Percentiles rank a stretch among this genome's conserved stretches.
Evolutionary conservation across 805 yeast species (phyloP).

Genomic region (Starmera quercuum): DNA sequence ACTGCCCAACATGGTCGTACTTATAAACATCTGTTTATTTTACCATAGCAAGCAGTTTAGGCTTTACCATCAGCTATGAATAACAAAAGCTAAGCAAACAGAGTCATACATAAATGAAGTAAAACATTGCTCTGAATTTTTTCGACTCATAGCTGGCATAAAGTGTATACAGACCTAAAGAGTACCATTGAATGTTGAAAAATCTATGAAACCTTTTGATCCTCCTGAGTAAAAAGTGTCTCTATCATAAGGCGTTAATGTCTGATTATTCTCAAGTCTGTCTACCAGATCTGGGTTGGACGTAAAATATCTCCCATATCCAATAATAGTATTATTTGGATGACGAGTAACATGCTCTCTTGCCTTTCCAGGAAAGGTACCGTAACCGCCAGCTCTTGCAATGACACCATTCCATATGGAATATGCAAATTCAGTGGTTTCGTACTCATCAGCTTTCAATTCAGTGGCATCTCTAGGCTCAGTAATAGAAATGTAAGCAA

Average conservation of each 20-base stretch:
- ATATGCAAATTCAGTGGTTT: conserved; percentile 11
- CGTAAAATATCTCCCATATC: conserved; percentile 28
- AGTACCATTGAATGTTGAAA: no score
- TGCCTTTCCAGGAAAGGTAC: conserved; percentile 5
- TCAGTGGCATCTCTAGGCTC: conserved; percentile 29
- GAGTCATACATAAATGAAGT: no score
- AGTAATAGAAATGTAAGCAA: conserved; percentile 36
- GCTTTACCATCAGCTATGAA: no score
- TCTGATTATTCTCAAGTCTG: conserved; percentile 27
- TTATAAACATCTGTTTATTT: no score
- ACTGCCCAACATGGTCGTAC: no score
- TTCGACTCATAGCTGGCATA: no score
- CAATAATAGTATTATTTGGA: conserved; percentile 24
- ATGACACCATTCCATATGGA: conserved; percentile 13
- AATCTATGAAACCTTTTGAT: background rate
- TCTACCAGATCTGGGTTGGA: conserved; percentile 37
- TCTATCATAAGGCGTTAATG: conserved; percentile 24
- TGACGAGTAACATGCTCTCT: conserved; percentile 4
- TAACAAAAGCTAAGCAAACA: no score
- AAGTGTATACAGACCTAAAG: no score
- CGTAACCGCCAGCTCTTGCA: conserved; percentile 30
- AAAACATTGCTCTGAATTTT: no score
- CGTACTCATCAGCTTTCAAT: conserved; percentile 17
- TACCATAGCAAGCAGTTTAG: no score
- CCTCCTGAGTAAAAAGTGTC: conserved; percentile 23